phyloP scores from a whole-genome alignment of 331 rosid genomes.

The Cydonia oblonga region DNA sequence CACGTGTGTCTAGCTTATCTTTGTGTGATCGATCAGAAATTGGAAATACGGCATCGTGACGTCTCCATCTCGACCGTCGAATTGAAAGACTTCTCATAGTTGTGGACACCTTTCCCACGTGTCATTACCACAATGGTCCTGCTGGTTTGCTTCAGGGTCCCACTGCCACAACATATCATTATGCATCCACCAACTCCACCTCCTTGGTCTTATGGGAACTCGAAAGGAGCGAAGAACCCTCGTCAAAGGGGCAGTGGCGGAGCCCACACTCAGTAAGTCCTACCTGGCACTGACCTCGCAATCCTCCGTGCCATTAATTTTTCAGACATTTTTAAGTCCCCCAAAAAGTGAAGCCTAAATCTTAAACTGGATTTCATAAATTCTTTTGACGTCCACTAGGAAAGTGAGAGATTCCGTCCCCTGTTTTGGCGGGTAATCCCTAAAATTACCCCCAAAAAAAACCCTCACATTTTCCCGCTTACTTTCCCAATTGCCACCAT shows the following conservation, averaged over 20 bases:
- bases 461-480: slow-evolving; percentile 43
- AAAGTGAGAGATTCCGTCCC: slow-evolving; percentile 32
- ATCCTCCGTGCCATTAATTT: background rate
- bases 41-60: too few species aligned
- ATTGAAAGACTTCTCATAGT: background rate
- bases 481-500: slow-evolving; percentile 13
- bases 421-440: slow-evolving; percentile 63
- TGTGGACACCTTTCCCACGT: background rate
- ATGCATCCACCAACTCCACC: slow-evolving; percentile 46
- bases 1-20: background rate
- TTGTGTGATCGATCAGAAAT: background rate
- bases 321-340: background rate
- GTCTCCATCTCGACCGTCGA: background rate
- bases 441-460: slow-evolving; percentile 2
- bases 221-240: slow-evolving; percentile 6
- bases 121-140: background rate
- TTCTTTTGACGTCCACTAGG: slow-evolving; percentile 71
- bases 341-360: slow-evolving; percentile 1
- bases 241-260: slow-evolving; percentile 51
- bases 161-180: slow-evolving; percentile 16
- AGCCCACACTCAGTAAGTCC: slow-evolving; percentile 16
- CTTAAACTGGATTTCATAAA: slow-evolving; percentile 51
- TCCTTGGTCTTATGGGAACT: slow-evolving; percentile 11
- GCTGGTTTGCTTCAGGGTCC: background rate
- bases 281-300: slow-evolving; percentile 17